Conservation (phyloP, 2,329 filamentous ascomycete genomes). For the Alternaria arborescens region DNA sequence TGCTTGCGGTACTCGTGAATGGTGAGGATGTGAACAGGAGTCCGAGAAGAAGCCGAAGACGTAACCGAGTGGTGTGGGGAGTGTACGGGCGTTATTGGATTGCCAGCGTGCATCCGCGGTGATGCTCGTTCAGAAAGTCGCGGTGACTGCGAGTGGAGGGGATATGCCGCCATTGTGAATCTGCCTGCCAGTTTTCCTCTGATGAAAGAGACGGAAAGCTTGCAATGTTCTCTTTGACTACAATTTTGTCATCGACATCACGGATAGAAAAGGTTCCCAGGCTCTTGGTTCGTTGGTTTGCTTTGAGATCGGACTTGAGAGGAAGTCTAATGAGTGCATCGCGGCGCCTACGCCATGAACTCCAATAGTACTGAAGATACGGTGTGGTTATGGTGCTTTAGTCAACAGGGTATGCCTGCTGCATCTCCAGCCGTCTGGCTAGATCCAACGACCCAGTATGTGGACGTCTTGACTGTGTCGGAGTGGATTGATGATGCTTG, state of each 20-base stretch:
- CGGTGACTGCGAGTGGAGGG: conserved; percentile 36
- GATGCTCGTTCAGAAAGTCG: conserved; percentile 24
- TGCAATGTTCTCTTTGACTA: not conserved
- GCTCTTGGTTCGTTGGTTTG: conserved; percentile 15
- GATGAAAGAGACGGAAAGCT: not conserved
- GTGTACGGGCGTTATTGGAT: conserved; percentile 47
- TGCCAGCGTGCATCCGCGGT: conserved; percentile 25
- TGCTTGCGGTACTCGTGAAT: conserved; percentile 53
- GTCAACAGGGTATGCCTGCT: not conserved
- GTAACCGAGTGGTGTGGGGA: conserved; percentile 49
- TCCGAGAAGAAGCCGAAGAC: conserved; percentile 43
- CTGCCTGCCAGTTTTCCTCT: conserved; percentile 8
- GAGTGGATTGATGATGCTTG: not conserved
- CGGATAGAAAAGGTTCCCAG: not conserved
- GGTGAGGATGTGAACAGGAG: conserved; percentile 47
- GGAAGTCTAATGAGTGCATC: conserved; percentile 27
- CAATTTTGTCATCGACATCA: conserved; percentile 5
- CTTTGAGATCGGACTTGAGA: conserved; percentile 18
- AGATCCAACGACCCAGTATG: conserved; percentile 5
- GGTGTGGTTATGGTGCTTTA: not conserved
- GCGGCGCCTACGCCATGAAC: conserved; percentile 19
- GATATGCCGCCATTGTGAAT: conserved; percentile 31
- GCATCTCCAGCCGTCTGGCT: not conserved
- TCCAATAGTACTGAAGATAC: not conserved
- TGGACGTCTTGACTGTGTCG: not conserved